Percentiles rank a stretch among this genome's conserved stretches.
Evolutionary conservation across 1,139 yeast genomes (phyloP).

Genomic region (Blastobotrys capitulatus): DNA sequence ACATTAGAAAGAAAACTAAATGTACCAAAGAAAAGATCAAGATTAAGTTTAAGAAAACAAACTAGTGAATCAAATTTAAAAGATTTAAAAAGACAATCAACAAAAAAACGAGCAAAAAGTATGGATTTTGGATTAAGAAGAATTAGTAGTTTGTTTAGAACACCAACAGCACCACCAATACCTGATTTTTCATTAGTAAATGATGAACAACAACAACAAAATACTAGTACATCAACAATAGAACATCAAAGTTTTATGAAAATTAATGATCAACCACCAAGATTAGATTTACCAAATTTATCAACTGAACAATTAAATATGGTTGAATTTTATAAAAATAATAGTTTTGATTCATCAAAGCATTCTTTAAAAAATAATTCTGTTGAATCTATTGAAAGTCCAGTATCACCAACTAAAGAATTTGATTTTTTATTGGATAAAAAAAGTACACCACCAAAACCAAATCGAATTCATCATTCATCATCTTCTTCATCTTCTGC

Average conservation of each 20-base stretch:
- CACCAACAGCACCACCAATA: slow-evolving; percentile 1
- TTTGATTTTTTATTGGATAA: slow-evolving; percentile 13
- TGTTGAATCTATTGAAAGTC: background rate
- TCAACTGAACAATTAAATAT: background rate
- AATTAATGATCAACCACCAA: slow-evolving; percentile 6
- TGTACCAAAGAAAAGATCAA: slow-evolving; percentile 1
- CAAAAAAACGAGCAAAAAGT: slow-evolving; percentile 1
- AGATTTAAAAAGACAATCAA: background rate
- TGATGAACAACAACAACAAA: too few species aligned
- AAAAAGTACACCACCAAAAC: slow-evolving; percentile 12
- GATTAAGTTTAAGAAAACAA: background rate
- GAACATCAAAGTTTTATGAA: background rate
- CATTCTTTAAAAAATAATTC: background rate
- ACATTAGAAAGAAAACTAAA: background rate
- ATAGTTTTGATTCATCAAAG: background rate
- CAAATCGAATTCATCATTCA: slow-evolving; percentile 10
- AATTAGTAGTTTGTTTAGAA: background rate
- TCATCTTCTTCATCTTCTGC: too few species aligned
- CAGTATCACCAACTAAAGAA: slow-evolving; percentile 11
- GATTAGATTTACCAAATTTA: background rate
- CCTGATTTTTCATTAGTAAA: background rate
- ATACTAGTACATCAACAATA: background rate
- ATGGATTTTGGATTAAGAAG: slow-evolving; percentile 7
- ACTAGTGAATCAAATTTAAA: background rate
- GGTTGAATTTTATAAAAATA: background rate